Base-by-base conservation (phyloP, 2,329 filamentous ascomycete genomes). In the Pseudocercospora eumusae region DNA sequence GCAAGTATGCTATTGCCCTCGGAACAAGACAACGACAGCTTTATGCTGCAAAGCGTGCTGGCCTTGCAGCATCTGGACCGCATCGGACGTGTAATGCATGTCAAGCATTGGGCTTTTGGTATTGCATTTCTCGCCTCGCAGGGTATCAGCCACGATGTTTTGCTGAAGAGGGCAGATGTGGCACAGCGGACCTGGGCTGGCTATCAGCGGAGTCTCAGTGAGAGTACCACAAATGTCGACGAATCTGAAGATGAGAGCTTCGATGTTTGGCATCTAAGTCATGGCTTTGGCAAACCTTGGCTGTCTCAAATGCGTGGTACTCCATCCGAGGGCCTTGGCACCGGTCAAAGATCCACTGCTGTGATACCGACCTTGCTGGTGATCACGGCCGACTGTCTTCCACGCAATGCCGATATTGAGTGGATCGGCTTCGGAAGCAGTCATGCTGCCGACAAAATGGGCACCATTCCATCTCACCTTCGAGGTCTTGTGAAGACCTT, bases 31-130 rank as follows among this genome's bases (percentile, higher is more conserved):
- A 15, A 40, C 47, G n/a, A 18, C 27, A 11, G 40, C 9, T 73
- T 74, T 49, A 28, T 49, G 9, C n/a, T 86, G 28, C 88, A 93
- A 72, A 81, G 88, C 5, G 79, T 85, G 0, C 81, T 99, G 4
- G 85, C 92, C 1, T 80, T 98, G 11, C 95, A 99, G 75, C 93
- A 98, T 75, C 84, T 98, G 23, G 93, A 89, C 86, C 86, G 93
- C 42, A 88, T 99, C 57, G 93, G 88, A 0, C 75, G 81, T 47
- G 88, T 88, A 44, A 88, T 89, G 80, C 80, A 85, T 58, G 87
- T 96, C 2, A 81, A 86, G 60, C 88, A 86, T 80, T 96, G 91
- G 89, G 83, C 84, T 4, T 88, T 87, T 63, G 89, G 84, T 1
- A 85, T 96, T 53, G 91, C 88, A 0, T 96, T 92, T 73, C 82